A percentile compares a stretch with the other conserved stretches of the same genome.
Conservation (phyloP, 805 yeast species). For the Kluyveromyces aestuarii region DNA sequence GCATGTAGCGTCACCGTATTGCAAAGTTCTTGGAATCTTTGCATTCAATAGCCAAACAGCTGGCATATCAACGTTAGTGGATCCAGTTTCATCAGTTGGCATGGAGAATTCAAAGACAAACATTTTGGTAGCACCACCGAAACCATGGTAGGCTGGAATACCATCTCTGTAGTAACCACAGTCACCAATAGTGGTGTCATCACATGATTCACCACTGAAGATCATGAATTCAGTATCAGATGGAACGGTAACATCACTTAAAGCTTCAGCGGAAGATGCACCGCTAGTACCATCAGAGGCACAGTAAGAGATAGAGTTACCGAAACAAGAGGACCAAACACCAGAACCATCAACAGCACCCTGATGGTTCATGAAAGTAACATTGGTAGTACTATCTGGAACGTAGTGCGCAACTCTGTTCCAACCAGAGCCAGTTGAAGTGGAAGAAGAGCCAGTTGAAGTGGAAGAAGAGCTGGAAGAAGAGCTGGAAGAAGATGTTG, state of each 20-base stretch:
- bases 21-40: conserved; percentile 91
- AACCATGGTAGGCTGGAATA: conserved; percentile 92
- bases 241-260: conserved; percentile 56
- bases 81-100: conserved; percentile 61
- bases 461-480: conserved; percentile 30
- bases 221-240: conserved; percentile 77
- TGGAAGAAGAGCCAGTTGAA: conserved; percentile 31
- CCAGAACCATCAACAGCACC: conserved; percentile 88
- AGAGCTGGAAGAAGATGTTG: conserved; percentile 30
- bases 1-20: conserved; percentile 78
- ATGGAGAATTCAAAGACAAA: conserved; percentile 89
- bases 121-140: conserved; percentile 74
- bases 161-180: conserved; percentile 86
- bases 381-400: conserved; percentile 63
- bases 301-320: conserved; percentile 84
- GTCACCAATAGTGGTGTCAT: conserved; percentile 32
- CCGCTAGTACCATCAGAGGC: conserved; percentile 69
- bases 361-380: conserved; percentile 73
- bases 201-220: conserved; percentile 64
- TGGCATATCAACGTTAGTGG: conserved; percentile 84
- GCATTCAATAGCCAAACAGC: conserved; percentile 96
- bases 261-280: conserved; percentile 57
- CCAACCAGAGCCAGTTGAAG: conserved; percentile 53
- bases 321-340: conserved; percentile 75
- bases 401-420: conserved; percentile 64